phyloP scores from a whole-genome alignment of 2,329 filamentous ascomycete species.

The Fusarium drepaniforme region DNA sequence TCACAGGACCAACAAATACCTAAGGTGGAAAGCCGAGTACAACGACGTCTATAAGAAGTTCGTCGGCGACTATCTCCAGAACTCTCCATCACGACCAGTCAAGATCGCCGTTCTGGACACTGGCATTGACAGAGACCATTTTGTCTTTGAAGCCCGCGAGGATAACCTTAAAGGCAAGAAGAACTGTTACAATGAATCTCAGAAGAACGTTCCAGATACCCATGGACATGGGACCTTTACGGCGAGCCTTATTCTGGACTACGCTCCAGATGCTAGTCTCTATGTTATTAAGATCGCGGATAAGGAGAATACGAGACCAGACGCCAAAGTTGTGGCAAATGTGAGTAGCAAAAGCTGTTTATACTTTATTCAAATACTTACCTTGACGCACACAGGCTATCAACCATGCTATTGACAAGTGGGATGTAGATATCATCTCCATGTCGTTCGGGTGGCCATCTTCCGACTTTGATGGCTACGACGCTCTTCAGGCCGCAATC shows the following conservation, averaged over 20 bases:
- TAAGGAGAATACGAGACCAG: background rate
- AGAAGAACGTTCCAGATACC: background rate
- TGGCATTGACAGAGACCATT: conserved; percentile 10
- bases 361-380: background rate
- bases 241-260: background rate
- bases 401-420: background rate
- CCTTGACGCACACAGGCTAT: background rate
- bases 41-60: background rate
- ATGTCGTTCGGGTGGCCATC: conserved; percentile 17
- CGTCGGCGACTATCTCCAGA: background rate
- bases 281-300: background rate
- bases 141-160: background rate
- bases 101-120: background rate
- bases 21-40: background rate
- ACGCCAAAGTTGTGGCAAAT: background rate
- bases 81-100: background rate
- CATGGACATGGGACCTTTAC: background rate
- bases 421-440: background rate
- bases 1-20: background rate
- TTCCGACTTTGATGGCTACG: background rate
- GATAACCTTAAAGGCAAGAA: background rate
- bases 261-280: background rate
- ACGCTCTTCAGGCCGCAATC: background rate
- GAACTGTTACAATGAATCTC: conserved; percentile 4
- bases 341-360: background rate